Evolutionary conservation across 768 basidiomycete species (phyloP).

Genomic region (Agrocybe pediades): DNA sequence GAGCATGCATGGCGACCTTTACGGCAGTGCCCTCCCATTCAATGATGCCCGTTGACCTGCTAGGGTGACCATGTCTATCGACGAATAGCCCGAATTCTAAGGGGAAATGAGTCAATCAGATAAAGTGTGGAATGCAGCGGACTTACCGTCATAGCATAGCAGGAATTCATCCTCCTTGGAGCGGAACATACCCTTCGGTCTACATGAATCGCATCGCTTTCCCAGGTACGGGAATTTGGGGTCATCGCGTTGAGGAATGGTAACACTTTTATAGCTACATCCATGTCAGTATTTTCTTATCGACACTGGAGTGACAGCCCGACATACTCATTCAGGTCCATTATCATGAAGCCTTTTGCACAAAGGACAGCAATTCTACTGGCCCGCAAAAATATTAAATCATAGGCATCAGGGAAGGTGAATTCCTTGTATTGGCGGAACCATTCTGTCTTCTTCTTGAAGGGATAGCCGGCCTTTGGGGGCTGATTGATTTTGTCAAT

Average conservation of each 20-base stretch:
- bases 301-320: not conserved
- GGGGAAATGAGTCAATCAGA: not conserved
- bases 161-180: slow-evolving; percentile 86
- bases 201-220: slow-evolving; percentile 79
- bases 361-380: slow-evolving; percentile 86
- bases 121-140: not conserved
- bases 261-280: slow-evolving; percentile 77
- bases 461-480: slow-evolving; percentile 57
- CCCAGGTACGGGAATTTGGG: slow-evolving; percentile 65
- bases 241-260: slow-evolving; percentile 79
- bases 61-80: slow-evolving; percentile 88
- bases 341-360: slow-evolving; percentile 94
- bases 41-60: slow-evolving; percentile 66
- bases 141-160: slow-evolving; percentile 83
- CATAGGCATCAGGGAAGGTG: slow-evolving; percentile 83
- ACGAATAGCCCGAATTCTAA: slow-evolving; percentile 92
- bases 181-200: slow-evolving; percentile 89
- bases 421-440: slow-evolving; percentile 91
- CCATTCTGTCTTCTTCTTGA: slow-evolving; percentile 82
- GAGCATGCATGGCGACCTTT: slow-evolving; percentile 85
- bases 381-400: slow-evolving; percentile 87
- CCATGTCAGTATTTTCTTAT: not conserved
- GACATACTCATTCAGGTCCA: slow-evolving; percentile 89
- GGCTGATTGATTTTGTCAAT: slow-evolving; percentile 82
- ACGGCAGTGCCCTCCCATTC: slow-evolving; percentile 97